Base-by-base conservation (phyloP, 2,329 filamentous ascomycete genomes). In the Nemania sp. region DNA sequence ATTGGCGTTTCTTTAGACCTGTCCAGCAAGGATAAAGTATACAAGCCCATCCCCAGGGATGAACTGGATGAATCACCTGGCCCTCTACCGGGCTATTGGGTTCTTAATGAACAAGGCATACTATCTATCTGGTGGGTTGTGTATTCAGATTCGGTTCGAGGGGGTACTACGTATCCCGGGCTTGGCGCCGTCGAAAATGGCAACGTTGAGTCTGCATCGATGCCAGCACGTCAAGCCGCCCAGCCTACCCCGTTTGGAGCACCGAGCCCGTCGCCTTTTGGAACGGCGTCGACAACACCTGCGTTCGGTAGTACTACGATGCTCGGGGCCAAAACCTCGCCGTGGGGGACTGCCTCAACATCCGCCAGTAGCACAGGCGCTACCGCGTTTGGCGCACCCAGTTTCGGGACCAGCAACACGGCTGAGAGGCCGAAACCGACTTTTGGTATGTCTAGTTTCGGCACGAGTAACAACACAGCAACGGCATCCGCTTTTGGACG, bases 81-180 rank as follows among this genome's bases (percentile, higher is more conserved):
- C 1, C 93, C 94, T 11, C 73, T 97, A 7, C 94, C 94, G 5
- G 90, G 86, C 9, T 78, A 96, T 36, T 87, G 94, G 79, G 80
- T 91, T 24, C 77, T 99, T 14, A 97, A 95, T 56, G 87, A 96
- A 61, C 90, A 97, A 66, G 94, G 94, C 60, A 75, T 96, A 8
- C 77, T 99, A 14, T 85, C 84, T 40, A 81, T 86, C 11, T 99
- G 93, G 91, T 97, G 93, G 90, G 74, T 97, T 37, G 82, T 97
- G 17, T 97, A 97, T 73, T 84, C 88, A 30, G 91, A 95, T 36
- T 91, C 93, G 2, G 86, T 99, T 57, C 83, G 86, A 54, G 78
- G 86, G 63, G 86, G 86, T 3, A 84, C 83, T 6, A 82, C 83
- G 0, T 97, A 91, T 69, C 81, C 87, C 34, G 89, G 88, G 4